A percentile compares a stretch with the other conserved stretches of the same genome.
These are phyloP conservation scores for Ascochyta rabiei DNA, from an alignment of 2,329 filamentous ascomycete species.

Conservation along the genomic window DNA sequence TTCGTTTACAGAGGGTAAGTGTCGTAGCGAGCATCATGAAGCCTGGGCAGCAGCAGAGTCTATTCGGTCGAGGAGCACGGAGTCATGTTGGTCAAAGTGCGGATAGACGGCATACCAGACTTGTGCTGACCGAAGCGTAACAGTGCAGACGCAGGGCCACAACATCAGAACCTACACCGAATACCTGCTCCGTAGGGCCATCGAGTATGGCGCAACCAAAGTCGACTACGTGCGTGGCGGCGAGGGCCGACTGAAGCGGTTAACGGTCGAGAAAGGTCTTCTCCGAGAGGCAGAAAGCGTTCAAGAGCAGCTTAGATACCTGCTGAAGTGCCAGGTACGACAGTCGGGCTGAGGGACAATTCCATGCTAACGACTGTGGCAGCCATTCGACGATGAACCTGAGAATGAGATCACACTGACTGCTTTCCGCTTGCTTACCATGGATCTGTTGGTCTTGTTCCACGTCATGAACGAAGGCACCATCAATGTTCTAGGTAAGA, in stretches of 20 bases:
- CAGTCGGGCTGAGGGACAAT: neutral
- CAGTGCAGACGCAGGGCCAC: slow-evolving; percentile 91
- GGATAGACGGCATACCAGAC: neutral
- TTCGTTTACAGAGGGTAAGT: slow-evolving; percentile 87
- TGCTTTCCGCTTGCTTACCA: slow-evolving; percentile 86
- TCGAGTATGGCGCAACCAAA: slow-evolving; percentile 82
- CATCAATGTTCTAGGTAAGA: slow-evolving; percentile 90
- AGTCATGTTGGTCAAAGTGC: neutral
- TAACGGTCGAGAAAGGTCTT: slow-evolving; percentile 89
- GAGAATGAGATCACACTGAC: slow-evolving; percentile 97
- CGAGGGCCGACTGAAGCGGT: slow-evolving; percentile 80
- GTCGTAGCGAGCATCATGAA: neutral
- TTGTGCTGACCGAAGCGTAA: slow-evolving; percentile 54
- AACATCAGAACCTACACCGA: slow-evolving; percentile 92
- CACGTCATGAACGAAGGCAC: slow-evolving; percentile 96
- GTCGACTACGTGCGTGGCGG: slow-evolving; percentile 87
- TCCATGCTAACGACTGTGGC: slow-evolving; percentile 15
- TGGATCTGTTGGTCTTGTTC: slow-evolving; percentile 88
- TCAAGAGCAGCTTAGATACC: slow-evolving; percentile 82
- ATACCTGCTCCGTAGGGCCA: slow-evolving; percentile 82
- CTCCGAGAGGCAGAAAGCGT: slow-evolving; percentile 90
- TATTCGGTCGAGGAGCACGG: neutral
- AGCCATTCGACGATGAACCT: slow-evolving; percentile 85
- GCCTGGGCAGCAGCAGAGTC: neutral
- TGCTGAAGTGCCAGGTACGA: slow-evolving; percentile 88